Conservation (phyloP, 2,329 filamentous ascomycete species). For the Gyromitra esculenta region DNA sequence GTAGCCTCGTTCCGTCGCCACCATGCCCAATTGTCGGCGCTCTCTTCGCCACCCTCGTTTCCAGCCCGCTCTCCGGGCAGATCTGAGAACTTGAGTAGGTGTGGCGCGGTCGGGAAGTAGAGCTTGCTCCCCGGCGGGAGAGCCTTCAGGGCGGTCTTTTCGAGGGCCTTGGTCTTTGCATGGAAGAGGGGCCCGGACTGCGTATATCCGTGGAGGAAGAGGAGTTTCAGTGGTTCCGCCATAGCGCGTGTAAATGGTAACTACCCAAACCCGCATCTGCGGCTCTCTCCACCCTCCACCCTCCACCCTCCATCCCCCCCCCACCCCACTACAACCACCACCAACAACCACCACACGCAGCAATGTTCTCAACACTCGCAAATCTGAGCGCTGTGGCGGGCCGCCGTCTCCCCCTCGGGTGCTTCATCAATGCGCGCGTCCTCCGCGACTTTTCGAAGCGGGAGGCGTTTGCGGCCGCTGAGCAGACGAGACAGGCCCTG, state of each 20-base stretch:
- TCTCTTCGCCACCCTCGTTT: slow-evolving; percentile 59
- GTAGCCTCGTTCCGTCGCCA: slow-evolving; percentile 65
- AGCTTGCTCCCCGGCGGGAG: slow-evolving; percentile 66
- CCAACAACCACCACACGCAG: neutral
- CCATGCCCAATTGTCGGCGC: slow-evolving; percentile 70
- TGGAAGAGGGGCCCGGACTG: slow-evolving; percentile 72
- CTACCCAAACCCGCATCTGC: too few species aligned
- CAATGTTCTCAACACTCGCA: slow-evolving; percentile 48
- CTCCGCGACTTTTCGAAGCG: slow-evolving; percentile 97
- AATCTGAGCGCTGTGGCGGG: slow-evolving; percentile 34
- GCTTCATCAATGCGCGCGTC: slow-evolving; percentile 84
- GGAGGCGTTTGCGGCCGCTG: slow-evolving; percentile 85
- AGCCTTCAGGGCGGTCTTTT: slow-evolving; percentile 70
- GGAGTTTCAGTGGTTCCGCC: slow-evolving; percentile 39
- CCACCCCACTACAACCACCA: neutral
- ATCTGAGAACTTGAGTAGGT: slow-evolving; percentile 63
- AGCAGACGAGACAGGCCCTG: slow-evolving; percentile 83
- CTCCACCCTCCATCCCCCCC: neutral
- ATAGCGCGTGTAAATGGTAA: slow-evolving; percentile 3
- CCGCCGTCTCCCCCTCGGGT: slow-evolving; percentile 46
- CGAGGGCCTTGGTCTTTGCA: slow-evolving; percentile 72
- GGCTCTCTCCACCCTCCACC: too few species aligned
- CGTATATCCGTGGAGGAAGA: slow-evolving; percentile 67
- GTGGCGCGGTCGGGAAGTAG: slow-evolving; percentile 64
- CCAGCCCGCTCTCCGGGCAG: slow-evolving; percentile 62